phyloP scores from a whole-genome alignment of 1,284 basidiomycete genomes.

The Cystobasidiaceae sp. region DNA sequence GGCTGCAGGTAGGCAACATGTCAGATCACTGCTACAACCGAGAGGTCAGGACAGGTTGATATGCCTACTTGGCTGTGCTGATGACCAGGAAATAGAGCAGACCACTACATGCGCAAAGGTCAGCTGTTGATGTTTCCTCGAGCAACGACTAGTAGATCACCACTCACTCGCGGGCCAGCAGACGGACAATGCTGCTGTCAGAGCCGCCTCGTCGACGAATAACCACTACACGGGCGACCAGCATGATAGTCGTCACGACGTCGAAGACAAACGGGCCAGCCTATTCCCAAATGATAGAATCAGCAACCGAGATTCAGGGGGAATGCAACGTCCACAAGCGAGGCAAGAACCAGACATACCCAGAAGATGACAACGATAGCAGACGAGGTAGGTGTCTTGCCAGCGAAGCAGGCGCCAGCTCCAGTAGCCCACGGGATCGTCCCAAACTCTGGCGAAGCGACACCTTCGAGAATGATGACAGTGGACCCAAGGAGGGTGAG shows the following conservation, averaged over 20 bases:
- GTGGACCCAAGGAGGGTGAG: neutral
- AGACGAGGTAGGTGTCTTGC: constrained; percentile 2
- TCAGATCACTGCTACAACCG: neutral
- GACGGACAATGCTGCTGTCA: constrained; percentile 16
- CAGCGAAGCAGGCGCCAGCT: constrained; percentile 19
- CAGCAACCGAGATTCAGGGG: neutral
- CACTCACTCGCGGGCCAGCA: constrained; percentile 20
- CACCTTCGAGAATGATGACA: neutral
- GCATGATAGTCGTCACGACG: neutral
- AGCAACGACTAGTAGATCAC: neutral
- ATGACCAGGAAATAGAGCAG: constrained; percentile 21
- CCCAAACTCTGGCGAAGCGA: neutral
- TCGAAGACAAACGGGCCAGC: constrained; percentile 25
- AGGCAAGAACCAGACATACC: neutral
- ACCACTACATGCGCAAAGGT: neutral
- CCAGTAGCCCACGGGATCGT: constrained; percentile 20
- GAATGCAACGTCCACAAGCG: too few species aligned
- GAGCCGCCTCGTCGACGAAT: constrained; percentile 9
- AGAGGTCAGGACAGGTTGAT: neutral
- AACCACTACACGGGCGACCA: constrained; percentile 6
- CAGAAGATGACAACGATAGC: constrained; percentile 22
- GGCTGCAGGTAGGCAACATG: neutral
- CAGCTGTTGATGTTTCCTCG: neutral
- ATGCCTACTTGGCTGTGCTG: constrained; percentile 19
- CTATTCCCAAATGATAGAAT: neutral